Base-by-base conservation (phyloP, 2,329 filamentous ascomycete genomes). In the Phialemoniopsis sp. region DNA sequence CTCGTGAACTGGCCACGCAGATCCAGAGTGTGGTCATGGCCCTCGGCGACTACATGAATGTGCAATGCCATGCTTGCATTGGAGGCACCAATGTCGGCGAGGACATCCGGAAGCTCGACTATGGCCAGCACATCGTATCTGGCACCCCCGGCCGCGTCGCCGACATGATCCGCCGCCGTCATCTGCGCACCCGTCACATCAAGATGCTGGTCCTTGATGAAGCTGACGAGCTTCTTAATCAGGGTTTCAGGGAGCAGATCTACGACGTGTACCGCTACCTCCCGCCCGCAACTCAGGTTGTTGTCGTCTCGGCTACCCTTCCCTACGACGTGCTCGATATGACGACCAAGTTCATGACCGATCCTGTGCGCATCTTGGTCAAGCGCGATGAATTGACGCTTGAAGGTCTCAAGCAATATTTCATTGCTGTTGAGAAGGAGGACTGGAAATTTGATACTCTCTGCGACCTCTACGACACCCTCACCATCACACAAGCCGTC, bases 21-120 rank as follows among this genome's bases (percentile, higher is more conserved):
- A 98, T 98, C 49, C 93, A 98, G 68, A 95, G 89, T 29, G 93
- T 98, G 43, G 87, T 98, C 53, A 95, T 97, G 82, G 93, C 93
- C n/a, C 80, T 98, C n/a, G 93, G 93, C 50, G 93, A 98, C 67
- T 98, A 96, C 74, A 97, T 98, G 93, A 96, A 96, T 60, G 89
- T 98, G 4, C 90, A 98, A 67, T 98, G 93, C 69, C 93, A 98
- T 57, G 91, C 93, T 43, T 98, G 93, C 67, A 97, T 98, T 56
- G 93, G 93, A 51, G 93, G 93, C 44, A 98, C 93, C 51, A 97
- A 95, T 58, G 90, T 98, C 29, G 89, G 93, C 53, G 93, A 97
- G 62, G 93, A 98, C 60, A 98, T 98, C 53, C 85, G 88, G 63
- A 95, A 95, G 70, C 87, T 98, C 46, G 89, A 97, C 63, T 93